Base-by-base conservation (phyloP, 805 yeast species). In the Teunomyces gatunensis region DNA sequence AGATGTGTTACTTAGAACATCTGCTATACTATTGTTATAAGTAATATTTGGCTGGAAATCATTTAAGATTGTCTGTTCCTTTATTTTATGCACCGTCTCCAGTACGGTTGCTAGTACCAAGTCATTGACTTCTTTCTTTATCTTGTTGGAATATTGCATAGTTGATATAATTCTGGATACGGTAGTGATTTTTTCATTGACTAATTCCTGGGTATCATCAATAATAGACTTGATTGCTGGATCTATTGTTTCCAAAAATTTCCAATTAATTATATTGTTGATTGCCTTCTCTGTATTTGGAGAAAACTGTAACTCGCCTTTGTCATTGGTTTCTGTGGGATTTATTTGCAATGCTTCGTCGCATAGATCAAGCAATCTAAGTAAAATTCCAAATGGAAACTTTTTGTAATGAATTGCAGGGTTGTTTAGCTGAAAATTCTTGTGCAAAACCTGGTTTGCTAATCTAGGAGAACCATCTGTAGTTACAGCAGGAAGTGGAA, bases 61-160 rank as follows among this genome's bases (percentile, higher is more conserved):
- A 30, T 54, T 50, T 3, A 48, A 23, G 34, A 52, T 33, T 7
- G 67, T 64, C 46, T 65, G 67, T 39, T 68, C 80, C 45, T 71
- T 69, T 10, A 80, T 84, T 54, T 76, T 79, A 32, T 68, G 64
- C 2, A 89, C 76, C 0, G 94, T 85, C 30, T 82, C 81, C 20
- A 75, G 69, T 3, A 91, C 87, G 1, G 85, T 73, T 32, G 71
- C 66, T 23, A 87, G 65, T 2, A 90, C 90, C 58, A 83, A 68
- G 17, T 67, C 75, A 59, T 89, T 94, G 3, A 89, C 87, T 63
- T 91, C 96, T 45, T 77, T 79, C 45, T 88, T 86, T 43, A 90
- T 82, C 56, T 82, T 84, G 53, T 85, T 85, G 17, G 87, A 83
- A 61, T 85, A 89, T 47, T 85, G 81, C 50, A 88, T 71, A 2